These are phyloP conservation scores for Cladophialophora bantiana DNA, from an alignment of 2,329 filamentous ascomycete species.

Conservation along the genomic window DNA sequence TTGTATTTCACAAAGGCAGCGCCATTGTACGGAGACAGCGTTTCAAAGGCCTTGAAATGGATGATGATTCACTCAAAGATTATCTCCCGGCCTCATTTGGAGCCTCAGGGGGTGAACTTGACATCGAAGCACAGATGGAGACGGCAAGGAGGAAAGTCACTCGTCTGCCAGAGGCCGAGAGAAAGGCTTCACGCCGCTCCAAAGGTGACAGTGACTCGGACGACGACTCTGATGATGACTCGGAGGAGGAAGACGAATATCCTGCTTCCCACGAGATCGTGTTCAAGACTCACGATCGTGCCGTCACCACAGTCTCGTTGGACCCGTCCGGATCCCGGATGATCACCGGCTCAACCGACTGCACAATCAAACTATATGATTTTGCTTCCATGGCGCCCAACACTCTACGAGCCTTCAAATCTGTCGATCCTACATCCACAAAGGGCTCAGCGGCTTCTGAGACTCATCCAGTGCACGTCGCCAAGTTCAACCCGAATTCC, in stretches of 20 bases:
- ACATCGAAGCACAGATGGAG: slow-evolving; percentile 82
- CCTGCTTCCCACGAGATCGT: slow-evolving; percentile 92
- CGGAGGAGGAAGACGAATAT: slow-evolving; percentile 80
- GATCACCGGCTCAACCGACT: slow-evolving; percentile 90
- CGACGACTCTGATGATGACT: slow-evolving; percentile 60
- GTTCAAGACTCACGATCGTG: slow-evolving; percentile 88
- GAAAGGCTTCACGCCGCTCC: slow-evolving; percentile 44
- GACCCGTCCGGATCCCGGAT: slow-evolving; percentile 86
- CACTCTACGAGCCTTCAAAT: slow-evolving; percentile 91
- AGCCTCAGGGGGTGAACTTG: slow-evolving; percentile 75
- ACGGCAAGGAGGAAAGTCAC: slow-evolving; percentile 70
- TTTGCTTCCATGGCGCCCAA: slow-evolving; percentile 95
- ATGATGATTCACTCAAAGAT: slow-evolving; percentile 56
- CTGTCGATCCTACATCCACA: slow-evolving; percentile 81
- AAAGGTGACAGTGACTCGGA: slow-evolving; percentile 48
- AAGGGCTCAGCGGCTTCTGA: slow-evolving; percentile 76
- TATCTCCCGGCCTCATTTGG: slow-evolving; percentile 87
- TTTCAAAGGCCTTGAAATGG: slow-evolving; percentile 27
- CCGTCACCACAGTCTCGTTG: slow-evolving; percentile 82
- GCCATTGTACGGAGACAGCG: not conserved
- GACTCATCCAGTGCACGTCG: slow-evolving; percentile 85
- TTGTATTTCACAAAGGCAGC: not conserved
- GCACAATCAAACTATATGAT: slow-evolving; percentile 89
- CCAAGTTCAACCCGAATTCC: slow-evolving; percentile 83
- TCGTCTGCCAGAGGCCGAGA: slow-evolving; percentile 45